Conservation (phyloP, 108 stramenopile genomes). For the Pseudonitzschia pungens region DNA sequence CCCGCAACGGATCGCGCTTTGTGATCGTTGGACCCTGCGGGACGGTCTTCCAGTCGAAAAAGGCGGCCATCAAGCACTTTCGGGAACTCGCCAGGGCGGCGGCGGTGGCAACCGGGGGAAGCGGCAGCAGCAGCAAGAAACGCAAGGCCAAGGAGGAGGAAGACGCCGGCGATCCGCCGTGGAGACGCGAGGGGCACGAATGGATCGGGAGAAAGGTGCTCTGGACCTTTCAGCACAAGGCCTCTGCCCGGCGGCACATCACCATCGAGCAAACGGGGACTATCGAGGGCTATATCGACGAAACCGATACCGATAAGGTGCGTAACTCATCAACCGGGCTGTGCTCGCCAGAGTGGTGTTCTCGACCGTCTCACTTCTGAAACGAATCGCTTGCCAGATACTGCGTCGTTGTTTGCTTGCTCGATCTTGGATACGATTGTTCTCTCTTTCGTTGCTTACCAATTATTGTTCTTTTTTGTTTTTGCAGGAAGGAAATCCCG, state of each 20-base stretch:
- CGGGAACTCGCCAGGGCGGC: slow-evolving; percentile 7
- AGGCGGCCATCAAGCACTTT: slow-evolving; percentile 48
- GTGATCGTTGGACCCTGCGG: slow-evolving; percentile 54
- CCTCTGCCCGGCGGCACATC: slow-evolving; percentile 42
- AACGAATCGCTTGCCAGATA: neutral
- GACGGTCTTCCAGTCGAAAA: slow-evolving; percentile 52
- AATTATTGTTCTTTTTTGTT: neutral
- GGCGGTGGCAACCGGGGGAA: slow-evolving; percentile 6
- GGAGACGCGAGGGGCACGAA: slow-evolving; percentile 63
- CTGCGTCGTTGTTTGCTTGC: no score
- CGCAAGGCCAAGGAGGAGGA: slow-evolving; percentile 18
- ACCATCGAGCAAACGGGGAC: slow-evolving; percentile 58
- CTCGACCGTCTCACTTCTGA: neutral
- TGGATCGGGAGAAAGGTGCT: slow-evolving; percentile 52
- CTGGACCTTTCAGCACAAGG: slow-evolving; percentile 37
- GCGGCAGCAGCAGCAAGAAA: slow-evolving; percentile 25
- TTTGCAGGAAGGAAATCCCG: slow-evolving; percentile 60
- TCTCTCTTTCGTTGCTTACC: neutral
- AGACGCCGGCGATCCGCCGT: slow-evolving; percentile 79
- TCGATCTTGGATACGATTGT: neutral
- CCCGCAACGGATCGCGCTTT: slow-evolving; percentile 38
- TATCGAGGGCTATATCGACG: slow-evolving; percentile 68
- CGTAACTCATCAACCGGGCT: neutral
- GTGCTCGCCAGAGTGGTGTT: no score
- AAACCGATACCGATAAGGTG: slow-evolving; percentile 69